phyloP scores from a whole-genome alignment of 2,329 filamentous ascomycete species.

The Aspergillus phoenicis region DNA sequence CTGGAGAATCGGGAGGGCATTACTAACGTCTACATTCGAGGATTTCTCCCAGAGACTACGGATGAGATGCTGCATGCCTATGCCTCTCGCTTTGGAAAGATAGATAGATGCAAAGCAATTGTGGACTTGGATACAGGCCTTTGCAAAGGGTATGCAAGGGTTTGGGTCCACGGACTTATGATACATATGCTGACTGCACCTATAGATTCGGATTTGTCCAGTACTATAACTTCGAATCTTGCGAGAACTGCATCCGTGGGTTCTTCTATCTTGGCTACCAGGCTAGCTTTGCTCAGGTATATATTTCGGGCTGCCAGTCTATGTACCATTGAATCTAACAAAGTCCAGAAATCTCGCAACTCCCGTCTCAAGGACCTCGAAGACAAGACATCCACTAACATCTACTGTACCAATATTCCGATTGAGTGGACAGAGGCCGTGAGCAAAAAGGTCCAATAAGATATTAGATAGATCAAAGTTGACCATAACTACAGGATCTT shows the following conservation, averaged over 20 bases:
- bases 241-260: conserved; percentile 92
- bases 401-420: conserved; percentile 97
- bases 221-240: conserved; percentile 82
- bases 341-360: conserved; percentile 88
- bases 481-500: conserved; percentile 62
- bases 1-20: conserved; percentile 93
- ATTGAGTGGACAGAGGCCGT: conserved; percentile 90
- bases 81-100: conserved; percentile 83
- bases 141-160: conserved; percentile 79
- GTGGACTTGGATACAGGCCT: conserved; percentile 90
- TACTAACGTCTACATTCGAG: conserved; percentile 97
- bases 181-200: conserved; percentile 26
- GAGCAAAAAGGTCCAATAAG: conserved; percentile 34
- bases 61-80: conserved; percentile 84
- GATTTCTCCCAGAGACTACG: conserved; percentile 90
- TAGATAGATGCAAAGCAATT: conserved; percentile 97
- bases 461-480: conserved; percentile 14
- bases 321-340: conserved; percentile 24
- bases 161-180: conserved; percentile 6
- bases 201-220: conserved; percentile 94
- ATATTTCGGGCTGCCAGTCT: not conserved
- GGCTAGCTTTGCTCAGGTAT: conserved; percentile 90
- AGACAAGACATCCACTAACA: conserved; percentile 85
- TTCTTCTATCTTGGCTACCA: conserved; percentile 96
- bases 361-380: conserved; percentile 95